Base-by-base conservation (phyloP, 2,329 filamentous ascomycete species). In the Fusarium sp. region DNA sequence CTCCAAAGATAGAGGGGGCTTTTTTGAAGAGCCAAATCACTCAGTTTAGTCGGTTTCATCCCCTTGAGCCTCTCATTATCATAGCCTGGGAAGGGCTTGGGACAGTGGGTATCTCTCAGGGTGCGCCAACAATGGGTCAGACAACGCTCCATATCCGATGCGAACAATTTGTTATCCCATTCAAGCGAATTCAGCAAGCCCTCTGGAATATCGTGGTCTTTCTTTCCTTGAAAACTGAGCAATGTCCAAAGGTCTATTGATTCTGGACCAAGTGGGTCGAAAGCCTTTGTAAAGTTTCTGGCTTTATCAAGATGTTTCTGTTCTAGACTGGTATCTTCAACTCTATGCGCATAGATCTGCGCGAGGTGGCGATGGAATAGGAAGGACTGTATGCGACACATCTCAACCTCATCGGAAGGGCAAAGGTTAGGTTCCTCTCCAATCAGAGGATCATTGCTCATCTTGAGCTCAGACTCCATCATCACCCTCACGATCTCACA, bases 231-330 rank as follows among this genome's bases (percentile, higher is more conserved):
- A 2, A 44, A 18, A 15, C 3, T 15, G 5, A 52, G 4, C 19
- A 65, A 21, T 12, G 62, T 35, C 62, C 57, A 65, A 30, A 65
- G 38, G 10, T 62, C 62, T 53, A 53, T 62, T 2, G 46, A 35
- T 23, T 11, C 32, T 32, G 56, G 25, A 2, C 44, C 38, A 5
- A 37, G 15, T 19, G 6, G 4, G 13, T 33, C 46, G 12, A 52
- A 62, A 1, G 25, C 7, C 1, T 40, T 28, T 3, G 19, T 18
- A 8, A 65, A 65, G 2, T 9, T 21, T 21, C 23, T 38, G 6
- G 46, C 57, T 25, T 40, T 28, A 5, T 62, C 47, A 5, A 62
- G 57, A 30, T 65, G 57, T 7, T 65, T 6, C n/a, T 30, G 46
- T 10, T 23, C 35, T 13, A 21, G 23, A 12, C 10, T 32, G 8